These are phyloP conservation scores for Pyrenula massariospora DNA, from an alignment of 495 filamentous ascomycete genomes.

Conservation along the genomic window DNA sequence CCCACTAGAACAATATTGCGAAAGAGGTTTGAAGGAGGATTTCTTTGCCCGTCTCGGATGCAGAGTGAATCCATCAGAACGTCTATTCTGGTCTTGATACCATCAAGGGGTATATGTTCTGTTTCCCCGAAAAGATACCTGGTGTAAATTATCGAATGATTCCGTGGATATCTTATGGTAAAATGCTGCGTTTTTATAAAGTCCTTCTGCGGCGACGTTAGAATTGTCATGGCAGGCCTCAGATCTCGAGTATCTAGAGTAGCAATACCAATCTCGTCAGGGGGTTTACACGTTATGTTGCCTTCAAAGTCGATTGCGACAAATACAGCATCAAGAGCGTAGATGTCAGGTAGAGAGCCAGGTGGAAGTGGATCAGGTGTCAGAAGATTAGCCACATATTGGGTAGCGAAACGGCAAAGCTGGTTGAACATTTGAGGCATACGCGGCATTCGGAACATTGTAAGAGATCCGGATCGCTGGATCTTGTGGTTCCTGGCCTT, in stretches of 20 bases:
- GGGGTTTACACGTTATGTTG: neutral
- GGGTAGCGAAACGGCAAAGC: neutral
- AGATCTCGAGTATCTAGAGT: neutral
- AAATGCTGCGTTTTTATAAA: neutral
- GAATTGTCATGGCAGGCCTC: neutral
- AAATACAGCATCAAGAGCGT: neutral
- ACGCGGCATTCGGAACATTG: neutral
- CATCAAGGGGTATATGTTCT: neutral
- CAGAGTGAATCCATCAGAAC: neutral
- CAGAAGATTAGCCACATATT: neutral
- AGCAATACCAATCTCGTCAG: neutral
- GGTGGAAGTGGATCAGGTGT: neutral
- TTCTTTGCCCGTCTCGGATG: neutral
- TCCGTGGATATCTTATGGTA: neutral
- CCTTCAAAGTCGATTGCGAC: neutral
- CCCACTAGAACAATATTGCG: neutral
- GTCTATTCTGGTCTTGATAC: neutral
- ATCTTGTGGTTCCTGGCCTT: neutral
- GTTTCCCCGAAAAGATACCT: neutral
- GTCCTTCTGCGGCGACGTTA: neutral
- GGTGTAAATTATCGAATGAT: neutral
- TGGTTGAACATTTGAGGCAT: neutral
- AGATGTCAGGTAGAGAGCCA: neutral
- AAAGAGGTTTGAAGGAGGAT: neutral
- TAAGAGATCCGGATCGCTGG: neutral